Evolutionary conservation across 2,329 filamentous ascomycete genomes (phyloP).

Genomic region (Paraphoma sp.): DNA sequence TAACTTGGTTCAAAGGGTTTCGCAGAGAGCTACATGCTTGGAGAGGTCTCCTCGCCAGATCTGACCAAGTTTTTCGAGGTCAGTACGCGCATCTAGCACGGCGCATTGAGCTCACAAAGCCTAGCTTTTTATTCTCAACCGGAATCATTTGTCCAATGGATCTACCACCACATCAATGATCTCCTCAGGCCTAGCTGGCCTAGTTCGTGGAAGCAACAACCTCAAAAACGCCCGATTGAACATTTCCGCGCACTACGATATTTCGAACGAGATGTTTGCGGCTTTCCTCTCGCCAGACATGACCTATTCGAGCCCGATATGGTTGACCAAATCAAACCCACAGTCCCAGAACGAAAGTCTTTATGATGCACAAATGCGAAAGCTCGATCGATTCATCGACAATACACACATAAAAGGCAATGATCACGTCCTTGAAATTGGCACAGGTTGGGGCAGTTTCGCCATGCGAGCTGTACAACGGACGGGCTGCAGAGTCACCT

Average conservation of each 20-base stretch:
- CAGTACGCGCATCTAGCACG: constrained; percentile 6
- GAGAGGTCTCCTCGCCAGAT: constrained; percentile 71
- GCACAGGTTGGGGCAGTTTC: constrained; percentile 77
- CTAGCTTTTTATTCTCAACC: constrained; percentile 74
- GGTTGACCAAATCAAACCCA: constrained; percentile 57
- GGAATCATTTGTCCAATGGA: constrained; percentile 68
- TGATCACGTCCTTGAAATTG: constrained; percentile 77
- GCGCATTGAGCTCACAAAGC: constrained; percentile 19
- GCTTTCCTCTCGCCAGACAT: constrained; percentile 77
- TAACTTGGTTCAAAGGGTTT: constrained; percentile 59
- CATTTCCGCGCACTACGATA: constrained; percentile 76
- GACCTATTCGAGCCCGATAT: constrained; percentile 77
- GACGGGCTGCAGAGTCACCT: constrained; percentile 73
- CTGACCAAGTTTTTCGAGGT: constrained; percentile 73
- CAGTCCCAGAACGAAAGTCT: constrained; percentile 61
- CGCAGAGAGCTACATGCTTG: constrained; percentile 75
- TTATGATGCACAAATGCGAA: constrained; percentile 71
- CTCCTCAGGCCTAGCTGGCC: constrained; percentile 62
- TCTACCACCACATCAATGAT: constrained; percentile 67
- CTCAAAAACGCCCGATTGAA: constrained; percentile 64
- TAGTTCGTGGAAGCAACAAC: constrained; percentile 57
- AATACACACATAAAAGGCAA: constrained; percentile 67
- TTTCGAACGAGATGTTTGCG: constrained; percentile 77
- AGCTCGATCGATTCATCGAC: constrained; percentile 70
- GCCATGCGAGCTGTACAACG: constrained; percentile 71